Percentiles rank a stretch among this genome's conserved stretches.
phyloP scores from a whole-genome alignment of 2,329 filamentous ascomycete species.

The Neophaeococcomyces aloes region DNA sequence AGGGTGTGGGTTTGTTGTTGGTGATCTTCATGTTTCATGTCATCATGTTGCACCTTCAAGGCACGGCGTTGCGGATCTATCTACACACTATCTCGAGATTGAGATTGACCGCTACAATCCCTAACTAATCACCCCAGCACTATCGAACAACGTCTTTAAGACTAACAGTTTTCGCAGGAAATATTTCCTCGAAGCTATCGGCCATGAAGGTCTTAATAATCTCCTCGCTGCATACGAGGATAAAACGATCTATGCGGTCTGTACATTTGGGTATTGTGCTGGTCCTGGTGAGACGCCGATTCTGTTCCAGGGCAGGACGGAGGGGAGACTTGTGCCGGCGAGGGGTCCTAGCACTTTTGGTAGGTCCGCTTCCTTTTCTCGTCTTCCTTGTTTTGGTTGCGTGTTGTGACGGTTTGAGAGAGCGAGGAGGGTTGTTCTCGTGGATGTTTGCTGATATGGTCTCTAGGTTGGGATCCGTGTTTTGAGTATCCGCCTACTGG shows the following conservation, averaged over 20 bases:
- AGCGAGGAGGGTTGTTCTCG: not conserved
- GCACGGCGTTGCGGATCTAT: not conserved
- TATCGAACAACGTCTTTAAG: no score
- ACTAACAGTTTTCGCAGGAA: conserved; percentile 51
- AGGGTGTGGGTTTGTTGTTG: no score
- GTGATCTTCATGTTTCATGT: no score
- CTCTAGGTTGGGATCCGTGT: conserved; percentile 84
- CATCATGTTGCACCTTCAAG: no score
- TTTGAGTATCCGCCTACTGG: conserved; percentile 73
- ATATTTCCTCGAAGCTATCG: conserved; percentile 79
- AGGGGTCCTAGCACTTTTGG: conserved; percentile 75
- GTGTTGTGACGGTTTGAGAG: not conserved
- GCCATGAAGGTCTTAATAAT: conserved; percentile 78
- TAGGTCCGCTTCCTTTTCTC: conserved; percentile 34
- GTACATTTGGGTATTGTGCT: conserved; percentile 85
- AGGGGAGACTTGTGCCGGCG: conserved; percentile 75
- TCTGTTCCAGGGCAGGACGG: conserved; percentile 82
- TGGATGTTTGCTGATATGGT: not conserved
- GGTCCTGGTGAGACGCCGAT: conserved; percentile 76
- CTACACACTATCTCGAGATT: not conserved
- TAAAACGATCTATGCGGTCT: conserved; percentile 85
- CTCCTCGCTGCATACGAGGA: conserved; percentile 79
- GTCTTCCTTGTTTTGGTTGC: not conserved
- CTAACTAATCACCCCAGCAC: no score
- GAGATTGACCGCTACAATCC: not conserved